Conservation (phyloP, 2,329 filamentous ascomycete genomes). For the Hypoxylon sp. region DNA sequence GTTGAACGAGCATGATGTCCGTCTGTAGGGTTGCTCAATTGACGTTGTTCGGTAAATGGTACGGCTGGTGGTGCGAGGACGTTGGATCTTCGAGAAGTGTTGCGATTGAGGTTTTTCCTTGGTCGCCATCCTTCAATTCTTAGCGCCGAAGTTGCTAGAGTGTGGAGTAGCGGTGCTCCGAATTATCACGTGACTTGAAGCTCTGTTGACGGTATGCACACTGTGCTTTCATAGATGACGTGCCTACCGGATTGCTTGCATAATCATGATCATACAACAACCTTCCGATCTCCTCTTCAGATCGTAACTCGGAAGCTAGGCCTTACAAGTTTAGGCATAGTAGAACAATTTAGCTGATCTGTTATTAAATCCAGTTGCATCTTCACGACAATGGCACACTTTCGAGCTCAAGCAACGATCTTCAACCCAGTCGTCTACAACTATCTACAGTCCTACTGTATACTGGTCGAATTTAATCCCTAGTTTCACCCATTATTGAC, state of each 20-base stretch:
- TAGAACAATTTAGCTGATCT: no score
- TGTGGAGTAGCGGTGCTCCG: slow-evolving; percentile 30
- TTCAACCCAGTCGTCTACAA: no score
- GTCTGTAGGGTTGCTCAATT: slow-evolving; percentile 65
- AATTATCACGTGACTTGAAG: slow-evolving; percentile 27
- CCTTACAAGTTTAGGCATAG: no score
- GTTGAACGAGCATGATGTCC: slow-evolving; percentile 69
- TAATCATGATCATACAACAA: background rate
- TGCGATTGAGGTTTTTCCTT: slow-evolving; percentile 52
- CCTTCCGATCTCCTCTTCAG: background rate
- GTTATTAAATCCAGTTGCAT: no score
- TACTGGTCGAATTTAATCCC: no score
- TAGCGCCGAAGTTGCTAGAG: slow-evolving; percentile 31
- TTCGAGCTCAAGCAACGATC: no score
- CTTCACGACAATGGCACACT: no score
- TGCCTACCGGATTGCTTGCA: background rate
- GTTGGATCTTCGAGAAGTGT: slow-evolving; percentile 28
- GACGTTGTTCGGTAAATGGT: slow-evolving; percentile 53
- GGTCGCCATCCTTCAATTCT: slow-evolving; percentile 36
- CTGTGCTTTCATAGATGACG: background rate
- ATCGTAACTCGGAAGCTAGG: no score
- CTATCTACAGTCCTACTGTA: no score
- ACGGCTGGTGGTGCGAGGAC: slow-evolving; percentile 23
- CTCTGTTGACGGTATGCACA: background rate
- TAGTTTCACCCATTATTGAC: no score